Conservation (phyloP, 257 asterid genomes). For the Petrea volubilis region DNA sequence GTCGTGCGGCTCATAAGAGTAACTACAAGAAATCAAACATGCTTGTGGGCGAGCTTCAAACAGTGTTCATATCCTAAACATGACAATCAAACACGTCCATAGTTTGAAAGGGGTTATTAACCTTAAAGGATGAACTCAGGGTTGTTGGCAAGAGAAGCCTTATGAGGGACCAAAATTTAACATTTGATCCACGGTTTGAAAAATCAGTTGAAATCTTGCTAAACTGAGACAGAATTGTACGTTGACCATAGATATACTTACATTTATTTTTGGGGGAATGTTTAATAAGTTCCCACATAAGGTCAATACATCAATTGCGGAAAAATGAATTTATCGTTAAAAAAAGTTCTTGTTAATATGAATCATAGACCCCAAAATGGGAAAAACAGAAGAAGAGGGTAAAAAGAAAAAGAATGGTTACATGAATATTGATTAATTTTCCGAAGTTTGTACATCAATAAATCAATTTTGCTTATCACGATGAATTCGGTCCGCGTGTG, state of each 20-base stretch:
- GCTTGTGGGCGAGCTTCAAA: too few species aligned
- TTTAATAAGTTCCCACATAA: not conserved
- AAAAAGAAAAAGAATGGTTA: constrained; percentile 25
- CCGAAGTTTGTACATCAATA: constrained; percentile 35
- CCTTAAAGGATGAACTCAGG: too few species aligned
- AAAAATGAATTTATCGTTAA: not conserved
- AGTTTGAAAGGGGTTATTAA: too few species aligned
- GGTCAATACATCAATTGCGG: not conserved
- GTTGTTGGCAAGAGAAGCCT: too few species aligned
- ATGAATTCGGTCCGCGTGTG: constrained; percentile 13
- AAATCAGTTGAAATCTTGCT: too few species aligned
- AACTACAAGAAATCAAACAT: too few species aligned
- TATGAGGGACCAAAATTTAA: too few species aligned
- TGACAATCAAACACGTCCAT: too few species aligned
- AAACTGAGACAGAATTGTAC: too few species aligned
- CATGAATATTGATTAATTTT: constrained; percentile 34
- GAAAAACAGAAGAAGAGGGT: not conserved
- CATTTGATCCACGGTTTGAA: too few species aligned
- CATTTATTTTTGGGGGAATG: not conserved
- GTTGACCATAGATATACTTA: not conserved
- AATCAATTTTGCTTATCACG: constrained; percentile 20
- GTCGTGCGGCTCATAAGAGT: too few species aligned
- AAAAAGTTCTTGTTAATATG: not conserved
- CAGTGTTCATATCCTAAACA: too few species aligned
- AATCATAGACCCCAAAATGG: not conserved